These are phyloP conservation scores for Penicillium pancosmium DNA, from an alignment of 495 filamentous ascomycete species.

Conservation along the genomic window DNA sequence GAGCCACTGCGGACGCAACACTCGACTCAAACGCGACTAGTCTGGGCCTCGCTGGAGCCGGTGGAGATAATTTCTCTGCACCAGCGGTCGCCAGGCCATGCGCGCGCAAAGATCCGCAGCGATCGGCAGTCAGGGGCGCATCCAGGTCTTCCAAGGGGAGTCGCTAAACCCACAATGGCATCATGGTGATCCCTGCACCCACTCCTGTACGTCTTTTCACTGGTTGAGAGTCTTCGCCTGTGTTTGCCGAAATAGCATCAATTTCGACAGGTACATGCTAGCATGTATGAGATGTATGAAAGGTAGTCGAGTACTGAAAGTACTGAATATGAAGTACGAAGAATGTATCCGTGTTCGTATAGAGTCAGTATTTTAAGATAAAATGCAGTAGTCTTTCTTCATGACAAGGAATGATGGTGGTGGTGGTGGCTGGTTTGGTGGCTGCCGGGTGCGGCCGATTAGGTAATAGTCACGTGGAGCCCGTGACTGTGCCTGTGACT, in stretches of 20 bases:
- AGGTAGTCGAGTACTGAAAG: too few species aligned
- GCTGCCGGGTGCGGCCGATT: too few species aligned
- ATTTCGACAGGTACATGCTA: too few species aligned
- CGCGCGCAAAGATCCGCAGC: constrained; percentile 1
- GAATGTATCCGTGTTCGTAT: too few species aligned
- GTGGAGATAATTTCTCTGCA: background rate
- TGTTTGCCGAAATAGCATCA: background rate
- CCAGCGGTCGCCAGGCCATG: background rate
- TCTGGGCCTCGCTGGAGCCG: background rate
- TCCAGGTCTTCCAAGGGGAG: constrained; percentile 9
- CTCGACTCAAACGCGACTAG: background rate
- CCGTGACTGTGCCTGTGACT: too few species aligned
- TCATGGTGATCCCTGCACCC: constrained; percentile 12
- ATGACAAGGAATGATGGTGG: too few species aligned
- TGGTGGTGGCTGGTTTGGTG: too few species aligned
- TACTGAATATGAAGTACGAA: too few species aligned
- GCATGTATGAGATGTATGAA: too few species aligned
- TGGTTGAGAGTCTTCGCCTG: background rate
- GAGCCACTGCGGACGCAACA: background rate
- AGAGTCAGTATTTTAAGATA: too few species aligned
- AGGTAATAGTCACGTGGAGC: too few species aligned
- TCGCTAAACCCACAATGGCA: constrained; percentile 5
- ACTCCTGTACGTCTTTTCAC: background rate
- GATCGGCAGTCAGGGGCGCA: constrained; percentile 17
- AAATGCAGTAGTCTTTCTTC: too few species aligned